phyloP scores from a whole-genome alignment of 2,329 filamentous ascomycete genomes.

The Fusarium palustre region DNA sequence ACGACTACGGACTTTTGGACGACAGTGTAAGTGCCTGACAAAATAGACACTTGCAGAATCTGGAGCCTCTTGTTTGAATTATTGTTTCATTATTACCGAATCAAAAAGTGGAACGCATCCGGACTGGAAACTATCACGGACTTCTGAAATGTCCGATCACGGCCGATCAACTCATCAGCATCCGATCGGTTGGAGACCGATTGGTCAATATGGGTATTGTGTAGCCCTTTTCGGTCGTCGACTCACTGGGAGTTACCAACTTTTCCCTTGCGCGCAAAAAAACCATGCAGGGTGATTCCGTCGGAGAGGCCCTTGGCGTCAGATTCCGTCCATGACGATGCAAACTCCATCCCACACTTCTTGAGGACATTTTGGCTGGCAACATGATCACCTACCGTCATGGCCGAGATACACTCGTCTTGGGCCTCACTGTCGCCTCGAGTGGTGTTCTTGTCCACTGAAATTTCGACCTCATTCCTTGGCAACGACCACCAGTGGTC shows the following conservation, averaged over 20 bases:
- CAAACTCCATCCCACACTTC: slow-evolving; percentile 66
- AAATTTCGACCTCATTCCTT: slow-evolving; percentile 57
- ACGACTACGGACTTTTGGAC: neutral
- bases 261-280: slow-evolving; percentile 26
- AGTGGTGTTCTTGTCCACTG: slow-evolving; percentile 56
- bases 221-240: slow-evolving; percentile 13
- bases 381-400: slow-evolving; percentile 62
- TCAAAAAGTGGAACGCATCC: slow-evolving; percentile 32
- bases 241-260: neutral
- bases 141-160: slow-evolving; percentile 38
- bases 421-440: slow-evolving; percentile 46
- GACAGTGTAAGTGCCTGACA: neutral
- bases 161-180: slow-evolving; percentile 14
- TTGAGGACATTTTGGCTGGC: slow-evolving; percentile 67
- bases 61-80: neutral
- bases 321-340: slow-evolving; percentile 54
- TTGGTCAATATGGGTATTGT: slow-evolving; percentile 12
- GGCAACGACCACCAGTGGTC: slow-evolving; percentile 62
- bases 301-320: slow-evolving; percentile 38
- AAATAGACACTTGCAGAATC: neutral
- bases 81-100: neutral
- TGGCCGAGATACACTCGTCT: slow-evolving; percentile 58
- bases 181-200: slow-evolving; percentile 15
- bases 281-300: slow-evolving; percentile 45
- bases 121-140: slow-evolving; percentile 39